Evolutionary conservation across 495 filamentous ascomycete species (phyloP), one percentile per base, ranked within the genome.

Genomic region (Aspergillus panamensis): DNA sequence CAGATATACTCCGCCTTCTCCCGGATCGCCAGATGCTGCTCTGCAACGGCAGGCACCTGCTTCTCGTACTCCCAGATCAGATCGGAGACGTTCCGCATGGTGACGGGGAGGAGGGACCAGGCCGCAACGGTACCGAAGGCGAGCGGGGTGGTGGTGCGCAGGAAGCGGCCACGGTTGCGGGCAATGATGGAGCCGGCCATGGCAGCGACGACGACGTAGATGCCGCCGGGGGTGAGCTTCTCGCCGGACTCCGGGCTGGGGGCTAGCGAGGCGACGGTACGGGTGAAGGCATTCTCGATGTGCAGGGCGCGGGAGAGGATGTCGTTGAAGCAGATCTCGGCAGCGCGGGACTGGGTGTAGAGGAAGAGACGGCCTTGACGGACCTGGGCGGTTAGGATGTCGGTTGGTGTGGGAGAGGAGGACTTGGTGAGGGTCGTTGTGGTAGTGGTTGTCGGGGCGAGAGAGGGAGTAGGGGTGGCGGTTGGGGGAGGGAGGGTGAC

Each of bases 111-210:
- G 8, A 92, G 83, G 19, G 78, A 73, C 84, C 84, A 91, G 33
- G 85, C 90, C 47, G 87, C 87, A 45, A 84, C 82, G 49, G 91
- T 72, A 51, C 88, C 90, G 39, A 93, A 81, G 21, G 82, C 83
- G 16, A 90, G 66, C 16, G 90, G 94, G 5, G 88, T 79, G 13
- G 83, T 73, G 37, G 83, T 82, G 43, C 93, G 83, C 25, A 97
- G 77, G 57, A 96, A 69, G 42, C 96, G 77, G 62, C 88, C 90
- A 43, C 93, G 84, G 77, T 95, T 94, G 51, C 94, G 83, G 44
- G 88, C 81, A 30, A 96, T 75, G 67, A 98, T 97, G 62, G 84
- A 88, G 61, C 92, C 92, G 31, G 92, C 87, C 91, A 98, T 96
- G 58, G 89, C 84, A 10, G 91, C 83, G 3, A 98, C 91, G 13